A percentile compares a stretch with the other conserved stretches of the same genome.
These are phyloP conservation scores for Delphinella strobiligena DNA, from an alignment of 2,329 filamentous ascomycete genomes.

Conservation along the genomic window DNA sequence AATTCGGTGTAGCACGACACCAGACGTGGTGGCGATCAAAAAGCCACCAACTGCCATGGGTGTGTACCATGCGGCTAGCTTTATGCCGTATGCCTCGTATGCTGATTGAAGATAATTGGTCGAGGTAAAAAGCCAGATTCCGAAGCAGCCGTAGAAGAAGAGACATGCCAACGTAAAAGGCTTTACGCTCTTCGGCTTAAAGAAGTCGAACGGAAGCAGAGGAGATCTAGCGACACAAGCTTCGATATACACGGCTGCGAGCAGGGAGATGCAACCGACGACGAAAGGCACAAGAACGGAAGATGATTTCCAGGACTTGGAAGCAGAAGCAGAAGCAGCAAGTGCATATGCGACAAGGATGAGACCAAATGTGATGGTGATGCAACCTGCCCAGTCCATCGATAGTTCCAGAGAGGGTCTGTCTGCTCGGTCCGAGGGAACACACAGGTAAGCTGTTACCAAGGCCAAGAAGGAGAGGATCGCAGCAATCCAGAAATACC, in stretches of 20 bases:
- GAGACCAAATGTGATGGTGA: conserved; percentile 22
- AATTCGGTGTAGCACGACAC: conserved; percentile 19
- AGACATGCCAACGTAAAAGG: conserved; percentile 22
- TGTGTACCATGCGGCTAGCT: conserved; percentile 22
- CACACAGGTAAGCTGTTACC: conserved; percentile 19
- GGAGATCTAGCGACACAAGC: conserved; percentile 21
- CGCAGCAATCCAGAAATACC: conserved; percentile 24
- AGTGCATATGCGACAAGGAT: conserved; percentile 23
- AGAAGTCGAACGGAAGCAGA: conserved; percentile 24
- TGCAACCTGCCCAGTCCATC: conserved; percentile 25
- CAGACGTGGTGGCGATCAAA: conserved; percentile 19
- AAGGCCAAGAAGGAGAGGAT: conserved; percentile 16
- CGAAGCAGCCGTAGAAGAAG: conserved; percentile 24
- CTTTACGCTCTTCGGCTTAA: conserved; percentile 18
- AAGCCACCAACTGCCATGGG: conserved; percentile 23
- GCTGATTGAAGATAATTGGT: conserved; percentile 4
- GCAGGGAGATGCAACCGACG: conserved; percentile 16
- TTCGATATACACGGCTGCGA: conserved; percentile 21
- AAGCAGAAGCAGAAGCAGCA: conserved; percentile 19
- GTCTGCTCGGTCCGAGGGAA: conserved; percentile 21
- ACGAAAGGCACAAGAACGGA: conserved; percentile 19
- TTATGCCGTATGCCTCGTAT: conserved; percentile 14
- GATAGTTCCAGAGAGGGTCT: conserved; percentile 18
- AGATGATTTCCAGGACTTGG: conserved; percentile 15
- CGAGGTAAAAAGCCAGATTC: conserved; percentile 22